Percentiles rank a stretch among this genome's conserved stretches.
These are phyloP conservation scores for Oryza meridionalis DNA, from an alignment of 176 grass and related monocot species.

Conservation along the genomic window DNA sequence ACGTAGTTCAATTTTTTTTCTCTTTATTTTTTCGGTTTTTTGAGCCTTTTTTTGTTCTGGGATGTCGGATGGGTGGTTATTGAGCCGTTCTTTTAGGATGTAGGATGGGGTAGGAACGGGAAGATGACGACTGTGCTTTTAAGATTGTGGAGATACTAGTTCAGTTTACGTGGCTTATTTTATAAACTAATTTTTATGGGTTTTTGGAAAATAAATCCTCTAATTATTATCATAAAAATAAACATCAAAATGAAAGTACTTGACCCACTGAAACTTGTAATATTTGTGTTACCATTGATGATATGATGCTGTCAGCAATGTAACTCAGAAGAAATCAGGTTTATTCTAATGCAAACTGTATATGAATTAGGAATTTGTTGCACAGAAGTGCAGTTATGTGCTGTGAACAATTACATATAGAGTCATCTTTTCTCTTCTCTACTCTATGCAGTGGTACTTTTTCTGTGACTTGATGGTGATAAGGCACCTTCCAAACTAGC, in stretches of 20 bases:
- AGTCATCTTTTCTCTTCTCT: too few relatives aligned
- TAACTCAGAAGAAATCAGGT: not conserved
- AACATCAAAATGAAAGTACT: not conserved
- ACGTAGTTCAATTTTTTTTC: too few relatives aligned
- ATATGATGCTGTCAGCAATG: not conserved
- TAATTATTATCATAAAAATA: not conserved
- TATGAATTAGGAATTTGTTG: not conserved
- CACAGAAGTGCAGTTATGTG: not conserved
- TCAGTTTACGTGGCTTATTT: not conserved
- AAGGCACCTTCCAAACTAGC: not conserved
- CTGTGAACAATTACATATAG: not conserved
- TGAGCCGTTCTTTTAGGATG: too few relatives aligned
- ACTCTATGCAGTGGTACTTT: not conserved
- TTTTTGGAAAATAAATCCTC: not conserved
- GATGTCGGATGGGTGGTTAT: too few relatives aligned
- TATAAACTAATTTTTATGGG: slow-evolving; percentile 9
- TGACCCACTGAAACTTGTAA: not conserved
- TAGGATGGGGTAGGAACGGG: too few relatives aligned
- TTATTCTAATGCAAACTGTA: not conserved
- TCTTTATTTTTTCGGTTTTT: too few relatives aligned
- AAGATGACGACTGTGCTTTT: too few relatives aligned
- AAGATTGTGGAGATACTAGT: not conserved
- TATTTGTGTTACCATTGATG: not conserved
- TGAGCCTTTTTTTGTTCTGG: too few relatives aligned
- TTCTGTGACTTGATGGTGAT: not conserved